Base-by-base conservation (phyloP, 768 basidiomycete species). In the Amanita pallidorosea region DNA sequence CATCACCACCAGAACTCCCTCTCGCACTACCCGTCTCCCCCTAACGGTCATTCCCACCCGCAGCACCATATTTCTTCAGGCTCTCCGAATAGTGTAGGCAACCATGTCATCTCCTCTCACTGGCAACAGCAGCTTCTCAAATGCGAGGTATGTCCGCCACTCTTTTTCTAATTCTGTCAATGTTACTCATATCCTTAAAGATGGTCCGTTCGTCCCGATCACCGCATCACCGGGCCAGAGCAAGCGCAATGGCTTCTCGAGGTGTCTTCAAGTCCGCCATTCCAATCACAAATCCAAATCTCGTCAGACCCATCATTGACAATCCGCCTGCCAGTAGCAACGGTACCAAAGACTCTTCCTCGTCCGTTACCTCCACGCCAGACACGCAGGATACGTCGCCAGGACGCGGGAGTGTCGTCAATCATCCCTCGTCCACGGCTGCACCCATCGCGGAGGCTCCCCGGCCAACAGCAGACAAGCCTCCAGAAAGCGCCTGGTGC, bases 51-150 rank as follows among this genome's bases (percentile, higher is more conserved):
- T 52, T 70, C 75, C 5, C 77, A 80, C 52, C 71, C 73, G 53
- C 77, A 76, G 58, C 84, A 77, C 57, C 66, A 71, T 36, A 61
- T 85, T 22, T 71, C 72, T 3, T 75, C 78, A 54, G 78, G 72
- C 8, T 83, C 82, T 0, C 83, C 83, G 23, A 77, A 74, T 7
- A 72, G 71, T 36, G 66, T 67, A 27, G 63, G 65, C 11, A 74
- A 76, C 47, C 83, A 82, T 66, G 76, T 84, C 57, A 80, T 90
- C 59, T 81, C 80, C 17, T 79, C 81, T 9, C 88, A 91, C 55
- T 96, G 93, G 93, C 90, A 94, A 62, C 83, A 93, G 61, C 93
- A 96, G 70, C 68, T 96, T 57, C 72, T 93, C 62, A 90, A 92
- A 65, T 93, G 82, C 64, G 91, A 95, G 73, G 93, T 92, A 64